Evolutionary conservation across 768 basidiomycete genomes (phyloP), one percentile per base, ranked within the genome.

Genomic region (Hericium rajendrae): DNA sequence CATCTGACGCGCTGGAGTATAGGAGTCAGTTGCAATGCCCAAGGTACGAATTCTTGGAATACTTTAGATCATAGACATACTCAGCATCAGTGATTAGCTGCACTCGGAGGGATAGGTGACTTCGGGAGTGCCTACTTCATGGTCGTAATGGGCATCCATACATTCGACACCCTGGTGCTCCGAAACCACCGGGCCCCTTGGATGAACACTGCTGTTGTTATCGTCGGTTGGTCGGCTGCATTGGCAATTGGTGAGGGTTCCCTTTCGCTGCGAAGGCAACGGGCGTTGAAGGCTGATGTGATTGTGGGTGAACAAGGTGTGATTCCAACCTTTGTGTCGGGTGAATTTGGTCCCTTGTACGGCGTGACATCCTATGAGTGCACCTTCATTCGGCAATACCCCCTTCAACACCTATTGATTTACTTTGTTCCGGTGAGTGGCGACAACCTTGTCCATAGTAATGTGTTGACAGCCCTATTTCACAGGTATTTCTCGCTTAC

Each of bases 61-160:
- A 12, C 6, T 22, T 22, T 46, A 46, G 43, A n/a, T 4, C 18
- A 43, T 51, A 28, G 37, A 2, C 26, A 39, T 48, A 28, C 11
- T 28, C 32, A 32, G 32, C 6, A 4, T 32, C 9, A 2, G 8
- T 32, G 32, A 32, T 43, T 56, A 88, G 86, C 76, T 40, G 66
- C 74, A 51, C 61, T 88, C 38, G 80, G 77, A 74, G 81, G 87
- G 63, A 72, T 85, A 22, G 85, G 82, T 22, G 78, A 82, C 60
- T 79, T 81, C 68, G 72, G 79, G 2, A 76, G 75, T 15, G 81
- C 80, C 16, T 87, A 79, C 70, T 91, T 88, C 68, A 84, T 80
- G 2, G 74, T 78, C 10, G 74, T 76, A 5, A 83, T 86, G 61
- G 82, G 83, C 0, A 62, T 86, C 10, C 87, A 90, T 67, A 81